Evolutionary conservation across 1,284 basidiomycete genomes (phyloP).

Genomic region (Schizopora paradoxa): DNA sequence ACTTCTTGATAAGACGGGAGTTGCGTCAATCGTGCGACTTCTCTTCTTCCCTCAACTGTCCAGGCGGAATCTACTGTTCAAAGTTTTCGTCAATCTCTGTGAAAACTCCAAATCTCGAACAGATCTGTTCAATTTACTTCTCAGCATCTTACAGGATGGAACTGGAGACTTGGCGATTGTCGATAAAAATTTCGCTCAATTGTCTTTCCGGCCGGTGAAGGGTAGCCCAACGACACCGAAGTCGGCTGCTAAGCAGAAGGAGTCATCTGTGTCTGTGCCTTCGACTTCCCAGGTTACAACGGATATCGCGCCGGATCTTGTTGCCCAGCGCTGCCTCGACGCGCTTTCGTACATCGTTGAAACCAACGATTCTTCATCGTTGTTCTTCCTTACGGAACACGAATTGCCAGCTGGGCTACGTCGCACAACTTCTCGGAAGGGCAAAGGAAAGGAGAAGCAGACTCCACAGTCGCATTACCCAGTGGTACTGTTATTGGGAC

Average conservation of each 20-base stretch:
- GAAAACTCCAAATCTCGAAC: constrained; percentile 90
- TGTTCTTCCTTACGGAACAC: constrained; percentile 94
- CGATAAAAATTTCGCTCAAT: constrained; percentile 90
- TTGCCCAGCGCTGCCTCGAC: constrained; percentile 90
- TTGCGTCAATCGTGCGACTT: constrained; percentile 87
- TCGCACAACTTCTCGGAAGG: constrained; percentile 69
- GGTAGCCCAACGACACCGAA: constrained; percentile 55
- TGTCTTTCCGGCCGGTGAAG: constrained; percentile 74
- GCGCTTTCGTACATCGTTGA: constrained; percentile 82
- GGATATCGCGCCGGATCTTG: constrained; percentile 84
- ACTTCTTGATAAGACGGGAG: constrained; percentile 86
- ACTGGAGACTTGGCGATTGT: constrained; percentile 88
- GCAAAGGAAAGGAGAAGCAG: constrained; percentile 89
- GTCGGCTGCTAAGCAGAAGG: constrained; percentile 64
- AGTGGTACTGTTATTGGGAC: constrained; percentile 78
- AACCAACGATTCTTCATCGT: constrained; percentile 74
- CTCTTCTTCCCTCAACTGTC: constrained; percentile 95
- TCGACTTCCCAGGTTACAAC: constrained; percentile 62
- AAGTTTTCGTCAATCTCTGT: constrained; percentile 91
- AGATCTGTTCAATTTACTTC: constrained; percentile 89
- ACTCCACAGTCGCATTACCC: constrained; percentile 81
- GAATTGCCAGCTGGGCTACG: constrained; percentile 76
- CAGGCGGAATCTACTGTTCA: constrained; percentile 81
- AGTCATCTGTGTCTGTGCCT: constrained; percentile 46
- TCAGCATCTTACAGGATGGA: constrained; percentile 92